phyloP scores from a whole-genome alignment of 176 grass and related monocot genomes.

The Thinopyrum elongatum region DNA sequence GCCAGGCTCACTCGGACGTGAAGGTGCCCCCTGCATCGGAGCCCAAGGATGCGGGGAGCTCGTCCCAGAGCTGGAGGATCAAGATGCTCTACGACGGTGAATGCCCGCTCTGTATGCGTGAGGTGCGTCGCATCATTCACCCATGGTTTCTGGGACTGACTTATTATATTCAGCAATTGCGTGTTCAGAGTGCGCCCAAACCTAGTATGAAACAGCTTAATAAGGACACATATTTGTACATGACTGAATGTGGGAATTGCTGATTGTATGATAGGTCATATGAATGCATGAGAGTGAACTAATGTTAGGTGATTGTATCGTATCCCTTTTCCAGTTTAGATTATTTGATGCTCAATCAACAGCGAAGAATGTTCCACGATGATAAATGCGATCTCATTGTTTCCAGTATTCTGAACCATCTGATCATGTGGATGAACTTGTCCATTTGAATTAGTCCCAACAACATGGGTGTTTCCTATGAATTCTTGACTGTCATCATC shows the following conservation, averaged over 20 bases:
- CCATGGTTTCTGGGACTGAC: too few relatives aligned
- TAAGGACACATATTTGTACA: background rate
- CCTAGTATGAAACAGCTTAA: background rate
- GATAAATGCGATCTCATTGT: too few relatives aligned
- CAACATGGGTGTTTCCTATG: too few relatives aligned
- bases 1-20: constrained; percentile 55
- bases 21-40: constrained; percentile 33
- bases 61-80: constrained; percentile 64
- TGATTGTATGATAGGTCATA: background rate
- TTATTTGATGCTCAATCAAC: background rate
- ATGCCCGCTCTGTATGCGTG: constrained; percentile 97
- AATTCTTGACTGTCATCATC: too few relatives aligned
- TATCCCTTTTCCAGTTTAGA: background rate
- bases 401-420: background rate
- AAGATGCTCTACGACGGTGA: constrained; percentile 99
- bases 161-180: too few relatives aligned
- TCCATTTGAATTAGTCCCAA: too few relatives aligned
- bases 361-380: background rate
- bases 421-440: background rate
- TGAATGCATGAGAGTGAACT: background rate
- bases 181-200: too few relatives aligned
- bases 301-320: background rate
- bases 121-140: constrained; percentile 40
- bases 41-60: constrained; percentile 33
- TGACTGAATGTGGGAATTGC: background rate